Evolutionary conservation across 208 protist species (phyloP).

Genomic region (Endotrypanum monterogeii): DNA sequence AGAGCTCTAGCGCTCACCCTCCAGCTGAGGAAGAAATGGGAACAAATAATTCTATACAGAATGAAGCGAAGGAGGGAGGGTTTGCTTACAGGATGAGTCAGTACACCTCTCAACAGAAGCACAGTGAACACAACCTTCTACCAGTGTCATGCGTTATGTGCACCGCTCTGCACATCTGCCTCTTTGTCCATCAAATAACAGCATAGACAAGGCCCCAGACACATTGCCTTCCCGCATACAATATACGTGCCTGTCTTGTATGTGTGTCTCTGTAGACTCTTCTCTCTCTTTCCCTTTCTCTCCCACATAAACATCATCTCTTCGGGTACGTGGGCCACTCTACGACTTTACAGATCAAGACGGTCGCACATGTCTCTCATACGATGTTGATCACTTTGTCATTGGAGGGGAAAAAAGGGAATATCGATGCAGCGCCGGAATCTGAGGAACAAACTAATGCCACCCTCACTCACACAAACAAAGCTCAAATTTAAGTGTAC

Average conservation of each 20-base stretch:
- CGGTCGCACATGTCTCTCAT: background rate
- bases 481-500: background rate
- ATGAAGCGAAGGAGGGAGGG: background rate
- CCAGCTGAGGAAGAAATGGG: background rate
- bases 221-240: background rate
- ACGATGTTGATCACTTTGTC: background rate
- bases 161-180: background rate
- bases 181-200: background rate
- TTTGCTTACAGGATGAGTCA: too few relatives aligned
- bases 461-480: background rate
- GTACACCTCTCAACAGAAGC: background rate
- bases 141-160: background rate
- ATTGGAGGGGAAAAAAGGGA: background rate
- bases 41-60: background rate
- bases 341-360: background rate
- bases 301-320: background rate
- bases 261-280: background rate
- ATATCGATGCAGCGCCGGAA: background rate
- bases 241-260: background rate
- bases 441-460: background rate
- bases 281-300: background rate
- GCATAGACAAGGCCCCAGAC: background rate
- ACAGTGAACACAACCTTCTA: background rate
- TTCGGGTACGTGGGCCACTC: background rate
- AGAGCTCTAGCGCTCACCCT: background rate